A percentile compares a stretch with the other conserved stretches of the same genome.
phyloP scores from a whole-genome alignment of 148 eudicot species.

The Dianthus caryophyllus region DNA sequence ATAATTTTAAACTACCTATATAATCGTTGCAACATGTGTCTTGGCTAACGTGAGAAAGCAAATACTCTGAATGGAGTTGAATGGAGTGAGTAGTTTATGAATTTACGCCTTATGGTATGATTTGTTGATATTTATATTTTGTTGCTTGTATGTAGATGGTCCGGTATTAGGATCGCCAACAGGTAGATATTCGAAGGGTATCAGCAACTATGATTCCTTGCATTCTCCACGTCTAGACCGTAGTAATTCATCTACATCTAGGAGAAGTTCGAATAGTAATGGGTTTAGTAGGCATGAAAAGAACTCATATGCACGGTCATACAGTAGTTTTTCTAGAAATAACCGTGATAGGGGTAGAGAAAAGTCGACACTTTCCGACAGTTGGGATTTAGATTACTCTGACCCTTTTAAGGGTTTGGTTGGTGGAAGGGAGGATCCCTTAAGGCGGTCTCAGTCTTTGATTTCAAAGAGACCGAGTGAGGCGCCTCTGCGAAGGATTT shows the following conservation, averaged over 20 bases:
- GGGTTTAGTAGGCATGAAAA: conserved; percentile 55
- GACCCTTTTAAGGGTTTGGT: conserved; percentile 49
- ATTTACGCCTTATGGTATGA: neutral
- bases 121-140: neutral
- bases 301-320: conserved; percentile 35
- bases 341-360: conserved; percentile 61
- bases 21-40: no score
- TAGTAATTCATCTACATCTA: conserved; percentile 40
- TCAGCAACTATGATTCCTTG: conserved; percentile 32
- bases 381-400: conserved; percentile 52
- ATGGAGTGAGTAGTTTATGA: no score
- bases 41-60: no score
- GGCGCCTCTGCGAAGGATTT: conserved; percentile 27
- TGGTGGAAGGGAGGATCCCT: conserved; percentile 43
- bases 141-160: conserved; percentile 30
- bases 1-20: no score
- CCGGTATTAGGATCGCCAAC: conserved; percentile 35
- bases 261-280: conserved; percentile 49
- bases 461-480: conserved; percentile 50
- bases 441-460: conserved; percentile 61
- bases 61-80: no score
- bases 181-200: conserved; percentile 40
- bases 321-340: conserved; percentile 59
- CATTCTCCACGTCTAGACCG: conserved; percentile 34
- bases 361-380: conserved; percentile 34